phyloP scores from a whole-genome alignment of 1,139 yeast genomes.

The Saccharomyces hybrid region DNA sequence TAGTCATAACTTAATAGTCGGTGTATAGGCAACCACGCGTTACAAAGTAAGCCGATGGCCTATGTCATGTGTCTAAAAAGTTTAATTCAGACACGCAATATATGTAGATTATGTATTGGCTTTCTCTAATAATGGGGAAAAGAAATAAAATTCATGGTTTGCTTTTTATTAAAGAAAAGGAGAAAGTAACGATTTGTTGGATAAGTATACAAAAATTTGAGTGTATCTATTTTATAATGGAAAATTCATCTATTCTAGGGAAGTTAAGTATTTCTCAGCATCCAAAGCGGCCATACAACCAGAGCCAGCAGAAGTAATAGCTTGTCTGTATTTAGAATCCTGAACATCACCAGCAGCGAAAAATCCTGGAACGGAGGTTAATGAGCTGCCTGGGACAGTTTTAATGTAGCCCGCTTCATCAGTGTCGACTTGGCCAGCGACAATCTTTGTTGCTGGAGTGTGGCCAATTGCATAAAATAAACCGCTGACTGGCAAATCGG shows the following conservation, averaged over 20 bases:
- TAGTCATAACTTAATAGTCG: neutral
- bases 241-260: slow-evolving; percentile 40
- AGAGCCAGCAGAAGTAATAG: slow-evolving; percentile 97
- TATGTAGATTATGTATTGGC: neutral
- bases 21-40: neutral
- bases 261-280: slow-evolving; percentile 76
- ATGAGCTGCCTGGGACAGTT: slow-evolving; percentile 82
- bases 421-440: slow-evolving; percentile 68
- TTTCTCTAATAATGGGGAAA: neutral
- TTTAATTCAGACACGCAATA: neutral
- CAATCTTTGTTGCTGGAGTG: slow-evolving; percentile 84
- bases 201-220: neutral
- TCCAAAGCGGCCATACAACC: slow-evolving; percentile 99
- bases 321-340: slow-evolving; percentile 95
- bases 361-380: slow-evolving; percentile 84
- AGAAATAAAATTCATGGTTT: neutral
- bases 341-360: slow-evolving; percentile 99
- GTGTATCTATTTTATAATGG: neutral
- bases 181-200: neutral
- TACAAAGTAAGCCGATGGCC: neutral
- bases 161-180: neutral
- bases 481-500: slow-evolving; percentile 76
- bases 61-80: neutral
- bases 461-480: slow-evolving; percentile 98
- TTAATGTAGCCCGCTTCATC: slow-evolving; percentile 84